Base-by-base conservation (phyloP, 2,329 filamentous ascomycete genomes). In the Rhynchosporium graminicola region DNA sequence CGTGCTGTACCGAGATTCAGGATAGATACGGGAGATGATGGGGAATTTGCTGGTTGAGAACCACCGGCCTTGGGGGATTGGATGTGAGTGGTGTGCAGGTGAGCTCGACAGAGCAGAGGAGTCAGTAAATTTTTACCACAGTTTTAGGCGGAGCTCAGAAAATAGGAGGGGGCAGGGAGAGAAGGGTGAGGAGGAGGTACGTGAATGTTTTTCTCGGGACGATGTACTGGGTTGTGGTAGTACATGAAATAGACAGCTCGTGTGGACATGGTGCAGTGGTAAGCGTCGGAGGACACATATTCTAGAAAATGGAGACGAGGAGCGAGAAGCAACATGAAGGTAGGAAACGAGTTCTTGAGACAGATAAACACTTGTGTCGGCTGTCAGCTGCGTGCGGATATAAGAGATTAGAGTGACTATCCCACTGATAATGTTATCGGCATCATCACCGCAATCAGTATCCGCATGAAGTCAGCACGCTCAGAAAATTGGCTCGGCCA, bases 1-100 rank as follows among this genome's bases (percentile, higher is more conserved):
- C 12, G 69, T 63, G 9, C 67, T 40, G 28, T 61, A 13, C 12
- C 66, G 65, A 26, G 67, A 68, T 42, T 70, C 67, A 13, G 67
- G 50, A 40, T 64, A 69, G 59, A 68, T 62, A 57, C 38, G 48
- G 55, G 65, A 61, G 51, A 70, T 60, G 59, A 61, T 36, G 45
- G 64, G 45, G 29, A 61, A 12, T 65, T 64, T 60, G 66, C 46
- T 56, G 57, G 60, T 61, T 47, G 68, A 62, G 60, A 68, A 62
- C 64, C 65, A 66, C 13, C 47, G 60, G 6, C 65, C 65, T 56
- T 63, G 42, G 13, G 60, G 58, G 1, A 61, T 36, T 36, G 61
- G 38, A 12, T 3, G 63, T 26, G 3, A 60, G 46, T 9, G 59
- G 60, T 3, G 61, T 65, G 58, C 66, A 69, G 54, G 50, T 64